Evolutionary conservation across 2,329 filamentous ascomycete species (phyloP).

Genomic region (Penicillium vulpinum): DNA sequence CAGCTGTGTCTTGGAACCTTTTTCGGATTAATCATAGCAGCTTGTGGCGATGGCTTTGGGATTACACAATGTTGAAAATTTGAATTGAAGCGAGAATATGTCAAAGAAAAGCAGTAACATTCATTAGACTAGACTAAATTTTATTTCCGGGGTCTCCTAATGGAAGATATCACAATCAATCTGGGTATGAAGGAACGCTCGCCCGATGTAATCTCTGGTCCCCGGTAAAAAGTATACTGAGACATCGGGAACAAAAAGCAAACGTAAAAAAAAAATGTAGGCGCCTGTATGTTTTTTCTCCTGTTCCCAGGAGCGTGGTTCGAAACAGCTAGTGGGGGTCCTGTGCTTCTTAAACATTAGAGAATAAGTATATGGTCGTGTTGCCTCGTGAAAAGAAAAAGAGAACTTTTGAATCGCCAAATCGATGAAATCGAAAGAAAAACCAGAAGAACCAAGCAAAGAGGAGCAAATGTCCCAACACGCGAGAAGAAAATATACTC

Average conservation of each 20-base stretch:
- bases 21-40: no score
- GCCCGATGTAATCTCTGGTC: not conserved
- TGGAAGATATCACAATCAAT: not conserved
- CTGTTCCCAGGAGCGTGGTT: not conserved
- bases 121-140: not conserved
- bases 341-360: slow-evolving; percentile 6
- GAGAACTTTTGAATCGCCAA: slow-evolving; percentile 8
- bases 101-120: not conserved
- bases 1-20: no score
- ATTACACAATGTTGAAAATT: slow-evolving; percentile 52
- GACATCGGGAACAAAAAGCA: not conserved
- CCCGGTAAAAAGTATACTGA: not conserved
- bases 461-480: not conserved
- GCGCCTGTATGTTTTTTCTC: not conserved
- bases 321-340: not conserved
- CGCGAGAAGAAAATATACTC: not conserved
- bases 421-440: not conserved
- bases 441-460: not conserved
- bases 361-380: slow-evolving; percentile 1
- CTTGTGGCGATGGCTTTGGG: no score
- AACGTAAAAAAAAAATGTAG: not conserved
- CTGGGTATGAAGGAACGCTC: not conserved
- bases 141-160: not conserved
- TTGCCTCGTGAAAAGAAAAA: slow-evolving; percentile 1
- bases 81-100: slow-evolving; percentile 47